Evolutionary conservation across 1,139 yeast species (phyloP).

Genomic region (Scheffersomyces parashehatae): DNA sequence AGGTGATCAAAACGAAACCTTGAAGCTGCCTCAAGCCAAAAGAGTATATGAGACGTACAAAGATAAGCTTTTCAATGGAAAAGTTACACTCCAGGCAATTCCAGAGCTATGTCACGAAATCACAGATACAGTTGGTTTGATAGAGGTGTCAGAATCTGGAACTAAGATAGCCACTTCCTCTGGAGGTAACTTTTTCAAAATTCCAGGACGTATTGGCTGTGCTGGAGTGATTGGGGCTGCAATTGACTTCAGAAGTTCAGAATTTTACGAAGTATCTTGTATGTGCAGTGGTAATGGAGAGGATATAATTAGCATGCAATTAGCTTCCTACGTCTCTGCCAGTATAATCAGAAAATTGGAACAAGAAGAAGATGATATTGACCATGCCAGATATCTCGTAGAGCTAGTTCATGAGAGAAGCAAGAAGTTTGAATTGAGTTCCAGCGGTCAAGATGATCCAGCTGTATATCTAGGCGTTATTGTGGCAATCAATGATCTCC

Average conservation of each 20-base stretch:
- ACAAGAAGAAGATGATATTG: conserved; percentile 4
- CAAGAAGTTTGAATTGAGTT: conserved; percentile 4
- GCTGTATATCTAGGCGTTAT: conserved; percentile 37
- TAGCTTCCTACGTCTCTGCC: conserved; percentile 32
- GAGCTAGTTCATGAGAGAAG: conserved; percentile 7
- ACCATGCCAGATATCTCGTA: conserved; percentile 12
- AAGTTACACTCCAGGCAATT: neutral
- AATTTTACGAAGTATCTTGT: conserved; percentile 27
- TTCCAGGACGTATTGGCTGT: conserved; percentile 54
- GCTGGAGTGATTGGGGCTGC: conserved; percentile 53
- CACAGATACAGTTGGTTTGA: conserved; percentile 38
- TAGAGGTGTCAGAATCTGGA: conserved; percentile 11
- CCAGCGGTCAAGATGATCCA: conserved; percentile 8
- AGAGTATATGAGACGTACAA: conserved; percentile 14
- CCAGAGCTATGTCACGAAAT: conserved; percentile 10
- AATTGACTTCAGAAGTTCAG: conserved; percentile 23
- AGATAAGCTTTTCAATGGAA: conserved; percentile 2
- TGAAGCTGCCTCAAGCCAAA: conserved; percentile 18
- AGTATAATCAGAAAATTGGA: conserved; percentile 9
- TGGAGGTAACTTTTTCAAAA: conserved; percentile 54
- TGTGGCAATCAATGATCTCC: conserved; percentile 15
- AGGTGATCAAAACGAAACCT: conserved; percentile 3
- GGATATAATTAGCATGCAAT: conserved; percentile 44
- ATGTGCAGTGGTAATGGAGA: conserved; percentile 62
- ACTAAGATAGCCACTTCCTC: conserved; percentile 44